A percentile compares a stretch with the other conserved stretches of the same genome.
These are phyloP conservation scores for Nemania sp. DNA, from an alignment of 2,329 filamentous ascomycete genomes.

Conservation along the genomic window DNA sequence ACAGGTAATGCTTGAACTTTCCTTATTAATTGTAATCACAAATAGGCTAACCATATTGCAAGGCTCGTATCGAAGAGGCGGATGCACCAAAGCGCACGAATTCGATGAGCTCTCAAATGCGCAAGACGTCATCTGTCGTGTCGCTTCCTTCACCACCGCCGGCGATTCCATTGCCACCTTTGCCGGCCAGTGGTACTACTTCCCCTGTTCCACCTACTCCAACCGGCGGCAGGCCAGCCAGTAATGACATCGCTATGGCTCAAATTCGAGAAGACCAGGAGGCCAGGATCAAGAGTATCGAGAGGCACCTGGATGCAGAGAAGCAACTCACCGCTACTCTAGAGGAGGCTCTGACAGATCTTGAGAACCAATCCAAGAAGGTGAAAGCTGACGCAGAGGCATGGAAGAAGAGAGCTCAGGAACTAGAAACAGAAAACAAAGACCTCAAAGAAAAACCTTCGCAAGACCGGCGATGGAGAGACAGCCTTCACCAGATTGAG, in stretches of 20 bases:
- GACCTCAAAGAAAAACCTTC: slow-evolving; percentile 61
- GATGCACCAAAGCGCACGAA: slow-evolving; percentile 58
- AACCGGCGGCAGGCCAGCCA: slow-evolving; percentile 69
- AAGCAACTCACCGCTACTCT: slow-evolving; percentile 94
- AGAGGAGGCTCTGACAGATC: slow-evolving; percentile 91
- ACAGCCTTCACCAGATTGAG: slow-evolving; percentile 84
- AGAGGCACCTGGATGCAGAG: slow-evolving; percentile 94
- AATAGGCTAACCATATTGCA: slow-evolving; percentile 7
- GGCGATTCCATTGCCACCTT: slow-evolving; percentile 90
- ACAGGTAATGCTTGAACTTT: slow-evolving; percentile 61
- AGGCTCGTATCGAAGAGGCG: slow-evolving; percentile 39
- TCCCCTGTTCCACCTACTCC: slow-evolving; percentile 57
- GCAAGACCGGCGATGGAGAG: slow-evolving; percentile 59
- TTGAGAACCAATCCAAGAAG: slow-evolving; percentile 90
- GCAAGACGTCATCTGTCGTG: slow-evolving; percentile 80
- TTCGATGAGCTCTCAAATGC: slow-evolving; percentile 68
- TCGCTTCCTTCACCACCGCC: slow-evolving; percentile 93
- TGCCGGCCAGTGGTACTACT: slow-evolving; percentile 65
- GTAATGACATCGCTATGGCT: slow-evolving; percentile 75
- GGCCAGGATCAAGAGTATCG: slow-evolving; percentile 89
- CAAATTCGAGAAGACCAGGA: slow-evolving; percentile 95
- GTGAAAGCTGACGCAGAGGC: slow-evolving; percentile 86
- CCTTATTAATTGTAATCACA: background rate
- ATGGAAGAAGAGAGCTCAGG: slow-evolving; percentile 83
- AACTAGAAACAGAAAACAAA: slow-evolving; percentile 73